Base-by-base conservation (phyloP, 352 stramenopile species). In the Globisporangium cylindrosporum region DNA sequence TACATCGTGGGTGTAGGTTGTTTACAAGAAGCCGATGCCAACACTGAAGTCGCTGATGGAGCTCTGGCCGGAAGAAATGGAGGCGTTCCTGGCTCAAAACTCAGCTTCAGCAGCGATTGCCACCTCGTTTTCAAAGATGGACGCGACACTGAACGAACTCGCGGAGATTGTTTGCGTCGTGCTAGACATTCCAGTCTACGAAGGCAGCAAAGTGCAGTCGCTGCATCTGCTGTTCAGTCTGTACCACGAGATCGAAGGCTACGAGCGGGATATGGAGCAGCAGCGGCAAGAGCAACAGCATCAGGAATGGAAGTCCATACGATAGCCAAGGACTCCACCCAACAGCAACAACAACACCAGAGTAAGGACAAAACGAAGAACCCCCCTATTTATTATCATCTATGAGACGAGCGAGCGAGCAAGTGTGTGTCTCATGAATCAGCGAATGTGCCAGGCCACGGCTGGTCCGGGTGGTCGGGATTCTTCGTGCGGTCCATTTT, bases 211-310 rank as follows among this genome's bases (percentile, higher is more conserved):
- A 27, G 69, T 98, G 59, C 83, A 98, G 68, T 95, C 87, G 46
- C 78, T 98, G 29, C 94, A 98, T 77, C 65, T 95, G 3, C 74
- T 99, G 24, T 98, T 98, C 51, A 93, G 86, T 8, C 70, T 98
- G 29, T 98, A 93, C 67, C 66, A 82, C 59, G 89, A 96, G 70
- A 91, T 95, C 22, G 64, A 83, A 36, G 49, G 59, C 48, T 88
- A 89, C 71, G 79, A 91, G 71, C 79, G 73, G 68, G 73, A 88
- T 22, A 64, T 77, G 71, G 54, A 70, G 36, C 66, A 73, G 64
- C 51, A 62, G 38, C 38, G 15, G 58, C 57, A 66, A 22, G 22
- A 58, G 9, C 18, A 36, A 49, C 53, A 68, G 10, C 43, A 58
- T 9, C 18, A 36, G 20, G 36, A 54, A 1, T 53, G 55, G 20